Conservation (phyloP, 176 grass and related monocot genomes). For the Carex parvula region DNA sequence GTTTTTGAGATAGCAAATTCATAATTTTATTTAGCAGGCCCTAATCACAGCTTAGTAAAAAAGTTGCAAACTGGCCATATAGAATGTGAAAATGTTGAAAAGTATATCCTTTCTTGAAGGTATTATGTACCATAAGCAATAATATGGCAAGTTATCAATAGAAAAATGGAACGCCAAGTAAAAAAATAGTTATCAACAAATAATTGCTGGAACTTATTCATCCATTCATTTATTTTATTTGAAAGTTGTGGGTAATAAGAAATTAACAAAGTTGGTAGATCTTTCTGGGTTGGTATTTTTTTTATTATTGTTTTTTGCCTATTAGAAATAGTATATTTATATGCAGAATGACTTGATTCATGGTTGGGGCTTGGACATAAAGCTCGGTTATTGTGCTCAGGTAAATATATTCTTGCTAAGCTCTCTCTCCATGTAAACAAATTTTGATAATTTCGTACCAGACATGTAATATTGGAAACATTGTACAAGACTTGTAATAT, state of each 20-base stretch:
- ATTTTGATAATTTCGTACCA: background rate
- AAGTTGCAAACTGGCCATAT: background rate
- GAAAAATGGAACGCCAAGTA: background rate
- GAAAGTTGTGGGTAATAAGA: background rate
- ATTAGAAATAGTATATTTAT: background rate
- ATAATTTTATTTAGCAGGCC: background rate
- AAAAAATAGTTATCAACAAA: background rate
- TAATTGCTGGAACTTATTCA: background rate
- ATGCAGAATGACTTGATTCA: constrained; percentile 95
- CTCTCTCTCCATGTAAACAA: background rate
- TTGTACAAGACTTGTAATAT: background rate
- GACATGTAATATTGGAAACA: background rate
- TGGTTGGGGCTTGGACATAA: constrained; percentile 99
- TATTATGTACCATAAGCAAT: background rate
- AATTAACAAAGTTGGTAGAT: background rate
- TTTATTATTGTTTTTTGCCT: background rate
- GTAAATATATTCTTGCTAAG: constrained; percentile 33
- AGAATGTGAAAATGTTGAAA: background rate
- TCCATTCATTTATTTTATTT: constrained; percentile 1
- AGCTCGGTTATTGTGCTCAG: constrained; percentile 94
- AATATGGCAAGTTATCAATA: background rate
- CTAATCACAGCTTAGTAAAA: background rate
- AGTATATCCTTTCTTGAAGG: background rate
- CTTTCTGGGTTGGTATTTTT: background rate
- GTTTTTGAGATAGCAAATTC: background rate